Conservation (phyloP, 2,329 filamentous ascomycete species). For the Elsinoe arachidis region DNA sequence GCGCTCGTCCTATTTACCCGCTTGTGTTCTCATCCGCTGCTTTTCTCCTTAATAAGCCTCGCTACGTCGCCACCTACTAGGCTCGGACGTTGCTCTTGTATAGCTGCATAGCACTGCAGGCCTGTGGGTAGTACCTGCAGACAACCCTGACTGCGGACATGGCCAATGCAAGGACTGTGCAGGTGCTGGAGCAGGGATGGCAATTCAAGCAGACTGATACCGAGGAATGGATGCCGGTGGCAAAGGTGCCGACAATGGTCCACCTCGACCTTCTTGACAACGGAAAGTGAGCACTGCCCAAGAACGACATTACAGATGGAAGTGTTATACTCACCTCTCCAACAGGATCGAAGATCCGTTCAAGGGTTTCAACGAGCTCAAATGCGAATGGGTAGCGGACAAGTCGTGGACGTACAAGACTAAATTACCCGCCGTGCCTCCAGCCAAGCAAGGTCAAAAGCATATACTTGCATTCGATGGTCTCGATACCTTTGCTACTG, state of each 20-base stretch:
- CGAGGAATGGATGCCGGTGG: constrained; percentile 37
- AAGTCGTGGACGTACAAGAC: constrained; percentile 40
- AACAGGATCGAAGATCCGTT: constrained; percentile 42
- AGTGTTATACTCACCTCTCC: constrained; percentile 1
- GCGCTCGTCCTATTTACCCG: background rate
- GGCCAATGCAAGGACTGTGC: constrained; percentile 14
- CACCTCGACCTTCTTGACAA: constrained; percentile 41
- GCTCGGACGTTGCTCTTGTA: background rate
- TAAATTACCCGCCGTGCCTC: constrained; percentile 29
- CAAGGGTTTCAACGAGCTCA: constrained; percentile 42
- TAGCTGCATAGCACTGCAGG: background rate
- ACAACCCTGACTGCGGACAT: background rate
- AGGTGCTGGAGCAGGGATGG: constrained; percentile 35
- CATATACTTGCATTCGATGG: constrained; percentile 53
- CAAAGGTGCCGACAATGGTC: constrained; percentile 39
- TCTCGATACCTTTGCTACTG: constrained; percentile 55
- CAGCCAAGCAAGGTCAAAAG: constrained; percentile 24
- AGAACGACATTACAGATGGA: background rate
- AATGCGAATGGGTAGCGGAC: constrained; percentile 43
- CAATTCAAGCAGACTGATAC: constrained; percentile 37
- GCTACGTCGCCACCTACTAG: background rate
- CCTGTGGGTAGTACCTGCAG: background rate
- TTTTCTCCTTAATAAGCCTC: background rate
- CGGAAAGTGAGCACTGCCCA: constrained; percentile 30
- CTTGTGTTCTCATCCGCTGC: background rate